Conservation (phyloP, 2,329 filamentous ascomycete genomes). For the Ophiostoma pallidulum region DNA sequence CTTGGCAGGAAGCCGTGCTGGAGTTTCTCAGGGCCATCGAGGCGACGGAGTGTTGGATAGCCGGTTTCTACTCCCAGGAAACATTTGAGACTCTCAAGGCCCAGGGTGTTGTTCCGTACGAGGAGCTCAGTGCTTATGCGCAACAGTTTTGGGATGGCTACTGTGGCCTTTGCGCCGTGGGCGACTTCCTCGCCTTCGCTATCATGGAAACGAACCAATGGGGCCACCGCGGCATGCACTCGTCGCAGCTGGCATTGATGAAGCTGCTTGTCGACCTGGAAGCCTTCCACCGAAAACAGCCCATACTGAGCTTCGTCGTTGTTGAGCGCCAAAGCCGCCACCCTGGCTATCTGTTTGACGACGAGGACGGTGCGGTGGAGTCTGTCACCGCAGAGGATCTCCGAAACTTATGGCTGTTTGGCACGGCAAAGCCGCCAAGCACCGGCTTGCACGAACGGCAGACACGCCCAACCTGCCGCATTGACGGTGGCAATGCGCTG, state of each 20-base stretch:
- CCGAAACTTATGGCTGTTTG: constrained; percentile 6
- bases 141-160: constrained; percentile 11
- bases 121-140: neutral
- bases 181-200: constrained; percentile 15
- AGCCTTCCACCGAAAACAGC: constrained; percentile 24
- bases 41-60: constrained; percentile 12
- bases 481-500: neutral
- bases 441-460: neutral
- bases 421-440: neutral
- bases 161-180: constrained; percentile 15
- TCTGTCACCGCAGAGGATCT: constrained; percentile 13
- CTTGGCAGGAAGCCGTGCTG: constrained; percentile 12
- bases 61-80: constrained; percentile 12
- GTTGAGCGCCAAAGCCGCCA: constrained; percentile 15
- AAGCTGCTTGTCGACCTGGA: constrained; percentile 26
- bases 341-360: constrained; percentile 21
- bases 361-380: constrained; percentile 15
- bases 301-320: constrained; percentile 24
- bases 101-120: constrained; percentile 5
- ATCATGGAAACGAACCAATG: constrained; percentile 19
- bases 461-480: constrained; percentile 3
- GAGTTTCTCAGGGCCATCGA: constrained; percentile 14
- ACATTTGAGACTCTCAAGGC: constrained; percentile 10
- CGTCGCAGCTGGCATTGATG: constrained; percentile 17
- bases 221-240: constrained; percentile 14